Evolutionary conservation across 768 basidiomycete species (phyloP), one percentile per base, ranked within the genome.

Genomic region (Psilocybe cyanescens): DNA sequence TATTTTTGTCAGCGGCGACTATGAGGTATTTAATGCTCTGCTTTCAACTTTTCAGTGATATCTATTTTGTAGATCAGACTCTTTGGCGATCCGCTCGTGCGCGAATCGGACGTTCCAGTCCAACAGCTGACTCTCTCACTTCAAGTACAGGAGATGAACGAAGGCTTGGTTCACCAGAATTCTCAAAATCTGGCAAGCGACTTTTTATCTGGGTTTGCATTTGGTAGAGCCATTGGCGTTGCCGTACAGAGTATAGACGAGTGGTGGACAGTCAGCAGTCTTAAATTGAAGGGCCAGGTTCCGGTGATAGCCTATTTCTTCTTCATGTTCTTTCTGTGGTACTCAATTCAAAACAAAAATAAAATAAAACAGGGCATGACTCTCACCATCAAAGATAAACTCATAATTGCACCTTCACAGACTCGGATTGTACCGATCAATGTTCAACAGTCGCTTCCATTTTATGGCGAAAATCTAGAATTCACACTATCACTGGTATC

Each of bases 1-100:
- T 55, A 68, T 95, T 3, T 84, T 91, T 62, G 76, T 96, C 55
- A 90, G 90, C 68, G 92, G 88, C 8, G 88, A 93, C 63, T 96
- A 95, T 69, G 94, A 97, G 82, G 92, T 86, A 63, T 41, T 55
- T 59, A 31, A 5, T 56, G 30, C n/a, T 55, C 19, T 48, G 19
- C 45, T 41, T 62, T 35, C 48, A 35, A 33, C 24, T 55, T 8
- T 39, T 39, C 28, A 30, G 19, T 12, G 14, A 3, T 45, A 16
- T 19, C 11, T 4, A 45, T 12, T 37, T 3, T 9, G 7, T 65
- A 94, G 90, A 92, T 95, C 59, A 80, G 94, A 63, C 79, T 95
- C 50, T 96, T 94, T 70, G 93, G 93, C 6, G 91, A 92, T 71
- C 91, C 92, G 8, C 74, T 65, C 33, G 73, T 71, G 14, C 65